Conservation (phyloP, 1,284 basidiomycete species). For the Pisolithus thermaeus region DNA sequence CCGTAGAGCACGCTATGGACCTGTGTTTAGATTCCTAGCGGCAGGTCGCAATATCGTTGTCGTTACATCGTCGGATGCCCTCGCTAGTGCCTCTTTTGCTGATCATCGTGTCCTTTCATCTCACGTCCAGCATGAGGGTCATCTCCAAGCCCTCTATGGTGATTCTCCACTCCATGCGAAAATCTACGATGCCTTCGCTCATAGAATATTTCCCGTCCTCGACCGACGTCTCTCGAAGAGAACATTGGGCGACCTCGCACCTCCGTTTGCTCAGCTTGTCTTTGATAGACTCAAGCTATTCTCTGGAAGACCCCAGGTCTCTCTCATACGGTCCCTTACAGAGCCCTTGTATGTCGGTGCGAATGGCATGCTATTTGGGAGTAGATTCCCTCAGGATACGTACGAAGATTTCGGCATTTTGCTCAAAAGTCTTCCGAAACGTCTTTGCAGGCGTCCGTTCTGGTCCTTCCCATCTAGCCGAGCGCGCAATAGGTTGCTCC, state of each 20-base stretch:
- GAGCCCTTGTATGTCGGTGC: conserved; percentile 15
- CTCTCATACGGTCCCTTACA: conserved; percentile 11
- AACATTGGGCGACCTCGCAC: conserved; percentile 10
- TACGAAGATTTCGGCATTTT: conserved; percentile 19
- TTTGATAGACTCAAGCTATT: conserved; percentile 11
- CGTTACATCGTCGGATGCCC: conserved; percentile 13
- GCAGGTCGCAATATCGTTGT: conserved; percentile 14
- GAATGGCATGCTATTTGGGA: conserved; percentile 17
- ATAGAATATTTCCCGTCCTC: too few species aligned
- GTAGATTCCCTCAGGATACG: conserved; percentile 12
- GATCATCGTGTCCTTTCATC: conserved; percentile 9
- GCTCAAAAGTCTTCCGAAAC: conserved; percentile 15
- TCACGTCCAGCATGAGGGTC: not conserved
- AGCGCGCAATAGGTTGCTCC: conserved; percentile 11
- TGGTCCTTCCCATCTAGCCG: conserved; percentile 13
- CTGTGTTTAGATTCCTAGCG: conserved; percentile 14
- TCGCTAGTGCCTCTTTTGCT: conserved; percentile 8
- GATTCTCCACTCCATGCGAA: not conserved
- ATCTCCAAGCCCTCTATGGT: too few species aligned
- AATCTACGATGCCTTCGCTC: conserved; percentile 14
- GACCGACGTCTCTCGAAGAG: conserved; percentile 16
- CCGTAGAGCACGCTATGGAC: conserved; percentile 11
- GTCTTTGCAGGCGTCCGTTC: conserved; percentile 11
- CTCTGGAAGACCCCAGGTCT: not conserved
- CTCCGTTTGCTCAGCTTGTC: conserved; percentile 10